phyloP scores from a whole-genome alignment of 257 asterid genomes.

The Nicotiana benthamiana region DNA sequence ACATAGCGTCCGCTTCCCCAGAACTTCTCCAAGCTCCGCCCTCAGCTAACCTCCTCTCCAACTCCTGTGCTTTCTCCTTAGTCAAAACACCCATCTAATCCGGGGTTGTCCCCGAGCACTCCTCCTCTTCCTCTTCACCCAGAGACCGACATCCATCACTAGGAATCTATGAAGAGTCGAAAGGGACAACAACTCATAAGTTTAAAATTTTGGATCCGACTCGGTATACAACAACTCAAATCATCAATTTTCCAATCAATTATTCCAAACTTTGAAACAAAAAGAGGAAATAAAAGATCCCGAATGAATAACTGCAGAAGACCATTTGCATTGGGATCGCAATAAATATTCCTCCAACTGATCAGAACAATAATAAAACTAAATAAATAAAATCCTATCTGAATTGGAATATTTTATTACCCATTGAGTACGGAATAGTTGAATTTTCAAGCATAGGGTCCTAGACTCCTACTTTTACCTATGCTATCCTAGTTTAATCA shows the following conservation, averaged over 20 bases:
- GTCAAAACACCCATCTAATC: too few species aligned
- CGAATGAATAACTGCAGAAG: neutral
- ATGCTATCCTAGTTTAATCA: neutral
- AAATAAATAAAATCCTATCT: neutral
- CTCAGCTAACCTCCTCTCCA: too few species aligned
- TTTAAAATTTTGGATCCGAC: too few species aligned
- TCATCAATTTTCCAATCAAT: neutral
- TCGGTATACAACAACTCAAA: neutral
- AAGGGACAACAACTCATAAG: too few species aligned
- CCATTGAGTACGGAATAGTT: neutral
- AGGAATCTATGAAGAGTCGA: too few species aligned
- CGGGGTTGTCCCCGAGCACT: too few species aligned
- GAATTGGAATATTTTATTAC: neutral
- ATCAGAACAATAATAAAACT: neutral
- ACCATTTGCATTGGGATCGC: conserved; percentile 1
- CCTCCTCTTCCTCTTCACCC: too few species aligned
- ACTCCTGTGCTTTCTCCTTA: too few species aligned
- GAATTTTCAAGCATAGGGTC: neutral
- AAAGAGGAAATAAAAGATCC: neutral
- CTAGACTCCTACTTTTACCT: neutral
- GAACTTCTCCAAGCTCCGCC: too few species aligned
- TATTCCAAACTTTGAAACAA: neutral
- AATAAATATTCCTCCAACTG: conserved; percentile 1
- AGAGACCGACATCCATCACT: too few species aligned
- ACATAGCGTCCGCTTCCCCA: too few species aligned